Evolutionary conservation across 768 basidiomycete genomes (phyloP).

Genomic region (Wakefieldia striispora): DNA sequence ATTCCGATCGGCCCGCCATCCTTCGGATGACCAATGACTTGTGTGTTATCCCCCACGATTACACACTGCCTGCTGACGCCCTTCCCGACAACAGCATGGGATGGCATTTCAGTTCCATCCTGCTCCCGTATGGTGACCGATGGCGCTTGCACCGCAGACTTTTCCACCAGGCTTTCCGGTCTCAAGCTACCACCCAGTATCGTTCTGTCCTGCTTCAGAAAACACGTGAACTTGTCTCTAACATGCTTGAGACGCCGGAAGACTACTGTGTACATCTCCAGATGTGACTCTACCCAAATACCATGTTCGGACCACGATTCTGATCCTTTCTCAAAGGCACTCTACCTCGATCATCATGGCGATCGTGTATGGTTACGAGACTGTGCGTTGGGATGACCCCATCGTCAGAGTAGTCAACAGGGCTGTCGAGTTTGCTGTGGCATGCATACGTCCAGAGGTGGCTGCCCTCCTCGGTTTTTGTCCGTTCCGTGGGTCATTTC

Average conservation of each 20-base stretch:
- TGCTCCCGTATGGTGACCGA: slow-evolving; percentile 24
- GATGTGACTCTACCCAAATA: slow-evolving; percentile 17
- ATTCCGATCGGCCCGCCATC: slow-evolving; percentile 34
- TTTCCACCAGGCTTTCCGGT: slow-evolving; percentile 29
- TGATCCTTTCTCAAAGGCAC: slow-evolving; percentile 13
- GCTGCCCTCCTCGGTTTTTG: slow-evolving; percentile 37
- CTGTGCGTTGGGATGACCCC: slow-evolving; percentile 22
- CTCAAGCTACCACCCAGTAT: slow-evolving; percentile 18
- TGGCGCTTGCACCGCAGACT: slow-evolving; percentile 31
- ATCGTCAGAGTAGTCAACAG: slow-evolving; percentile 25
- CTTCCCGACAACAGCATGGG: slow-evolving; percentile 18
- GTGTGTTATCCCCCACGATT: slow-evolving; percentile 8
- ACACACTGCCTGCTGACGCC: neutral
- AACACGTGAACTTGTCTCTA: slow-evolving; percentile 24
- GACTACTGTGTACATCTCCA: slow-evolving; percentile 22
- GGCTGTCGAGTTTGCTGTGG: slow-evolving; percentile 20
- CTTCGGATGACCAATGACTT: slow-evolving; percentile 30
- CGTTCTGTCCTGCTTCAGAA: slow-evolving; percentile 24
- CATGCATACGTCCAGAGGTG: slow-evolving; percentile 26
- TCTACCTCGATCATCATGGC: slow-evolving; percentile 30
- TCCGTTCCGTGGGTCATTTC: slow-evolving; percentile 29
- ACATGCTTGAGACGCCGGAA: slow-evolving; percentile 21
- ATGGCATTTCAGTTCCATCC: slow-evolving; percentile 29
- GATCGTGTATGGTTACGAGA: slow-evolving; percentile 30
- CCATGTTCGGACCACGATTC: neutral